A percentile compares a stretch with the other conserved stretches of the same genome.
These are phyloP conservation scores for Hyphopichia buzzinii DNA, from an alignment of 1,139 yeast species.

Conservation along the genomic window DNA sequence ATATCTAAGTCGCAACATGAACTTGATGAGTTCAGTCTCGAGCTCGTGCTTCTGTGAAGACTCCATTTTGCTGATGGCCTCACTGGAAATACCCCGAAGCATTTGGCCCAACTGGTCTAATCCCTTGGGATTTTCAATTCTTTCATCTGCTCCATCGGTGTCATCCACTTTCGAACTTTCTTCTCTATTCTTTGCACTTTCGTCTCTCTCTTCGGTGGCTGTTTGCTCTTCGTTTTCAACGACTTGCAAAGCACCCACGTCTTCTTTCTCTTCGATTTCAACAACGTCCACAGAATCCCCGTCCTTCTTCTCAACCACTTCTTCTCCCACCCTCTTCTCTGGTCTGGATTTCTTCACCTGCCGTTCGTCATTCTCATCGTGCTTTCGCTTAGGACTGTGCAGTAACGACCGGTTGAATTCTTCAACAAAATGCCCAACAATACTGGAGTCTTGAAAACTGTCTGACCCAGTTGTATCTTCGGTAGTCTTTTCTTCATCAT, in stretches of 20 bases:
- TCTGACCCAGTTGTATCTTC: too few relatives aligned
- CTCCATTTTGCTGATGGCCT: conserved; percentile 18
- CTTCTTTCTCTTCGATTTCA: background rate
- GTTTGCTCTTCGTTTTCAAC: conserved; percentile 4
- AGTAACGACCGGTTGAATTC: background rate
- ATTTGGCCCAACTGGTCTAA: conserved; percentile 1
- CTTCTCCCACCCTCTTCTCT: background rate
- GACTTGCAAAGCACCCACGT: background rate
- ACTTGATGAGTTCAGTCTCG: conserved; percentile 31
- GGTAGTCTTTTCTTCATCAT: too few relatives aligned
- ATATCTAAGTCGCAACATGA: conserved; percentile 31
- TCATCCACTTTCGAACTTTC: background rate
- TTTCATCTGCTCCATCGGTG: background rate
- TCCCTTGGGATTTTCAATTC: too few relatives aligned
- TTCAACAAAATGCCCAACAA: background rate
- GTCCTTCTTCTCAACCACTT: background rate
- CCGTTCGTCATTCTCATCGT: too few relatives aligned
- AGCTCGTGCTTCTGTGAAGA: conserved; percentile 20
- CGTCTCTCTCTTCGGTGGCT: conserved; percentile 4
- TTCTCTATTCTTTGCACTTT: conserved; percentile 1
- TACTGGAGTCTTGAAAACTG: background rate
- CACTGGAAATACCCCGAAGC: conserved; percentile 8
- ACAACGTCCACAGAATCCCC: background rate
- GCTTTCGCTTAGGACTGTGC: background rate
- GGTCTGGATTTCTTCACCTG: too few relatives aligned